A percentile compares a stretch with the other conserved stretches of the same genome.
phyloP scores from a whole-genome alignment of 768 basidiomycete species.

The Boletus vinaceobasis region DNA sequence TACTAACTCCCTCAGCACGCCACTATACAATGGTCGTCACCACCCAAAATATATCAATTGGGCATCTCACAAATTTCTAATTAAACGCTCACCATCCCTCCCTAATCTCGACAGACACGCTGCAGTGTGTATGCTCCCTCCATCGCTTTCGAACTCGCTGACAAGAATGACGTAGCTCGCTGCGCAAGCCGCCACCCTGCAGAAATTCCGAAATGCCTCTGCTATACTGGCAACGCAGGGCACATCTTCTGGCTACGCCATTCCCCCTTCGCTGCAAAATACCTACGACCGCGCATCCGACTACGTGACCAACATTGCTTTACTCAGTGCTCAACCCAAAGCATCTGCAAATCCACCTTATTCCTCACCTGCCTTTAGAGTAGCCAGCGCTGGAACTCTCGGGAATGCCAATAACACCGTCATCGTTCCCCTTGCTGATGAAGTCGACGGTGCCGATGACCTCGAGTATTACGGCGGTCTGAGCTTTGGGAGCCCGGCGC shows the following conservation, averaged over 20 bases:
- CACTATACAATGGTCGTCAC: constrained; percentile 5
- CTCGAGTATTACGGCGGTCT: constrained; percentile 45
- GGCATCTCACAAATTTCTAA: background rate
- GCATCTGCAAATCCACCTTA: background rate
- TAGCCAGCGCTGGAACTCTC: background rate
- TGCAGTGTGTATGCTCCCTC: constrained; percentile 5
- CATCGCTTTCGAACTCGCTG: background rate
- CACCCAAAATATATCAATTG: background rate
- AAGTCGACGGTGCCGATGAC: constrained; percentile 38
- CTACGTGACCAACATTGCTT: constrained; percentile 9
- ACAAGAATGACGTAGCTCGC: constrained; percentile 11
- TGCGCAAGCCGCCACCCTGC: constrained; percentile 7
- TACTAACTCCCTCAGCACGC: constrained; percentile 5
- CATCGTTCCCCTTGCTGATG: constrained; percentile 35
- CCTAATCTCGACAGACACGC: background rate
- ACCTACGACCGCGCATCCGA: constrained; percentile 22
- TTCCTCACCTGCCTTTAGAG: background rate
- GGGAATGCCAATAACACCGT: background rate
- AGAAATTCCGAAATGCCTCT: constrained; percentile 19
- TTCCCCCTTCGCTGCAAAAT: constrained; percentile 12
- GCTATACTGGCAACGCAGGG: constrained; percentile 10
- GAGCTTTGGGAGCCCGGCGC: constrained; percentile 52
- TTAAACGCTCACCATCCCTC: background rate
- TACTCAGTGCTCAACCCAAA: background rate
- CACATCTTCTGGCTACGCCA: constrained; percentile 1